phyloP scores from a whole-genome alignment of 768 basidiomycete species.

The Pulveroboletus sp. region DNA sequence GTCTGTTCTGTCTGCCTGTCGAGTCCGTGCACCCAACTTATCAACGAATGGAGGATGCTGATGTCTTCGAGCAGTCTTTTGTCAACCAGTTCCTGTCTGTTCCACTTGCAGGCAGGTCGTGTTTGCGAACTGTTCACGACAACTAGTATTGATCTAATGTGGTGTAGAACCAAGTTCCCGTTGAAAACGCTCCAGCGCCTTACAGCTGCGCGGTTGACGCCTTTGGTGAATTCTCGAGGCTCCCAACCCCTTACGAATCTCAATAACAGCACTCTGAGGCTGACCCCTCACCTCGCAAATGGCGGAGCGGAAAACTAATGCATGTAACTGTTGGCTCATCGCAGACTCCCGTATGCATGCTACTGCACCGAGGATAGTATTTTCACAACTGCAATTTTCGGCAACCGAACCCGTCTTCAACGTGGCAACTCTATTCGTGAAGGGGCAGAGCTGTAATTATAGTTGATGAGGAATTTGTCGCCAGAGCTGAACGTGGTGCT shows the following conservation, averaged over 20 bases:
- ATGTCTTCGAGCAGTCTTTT: conserved; percentile 63
- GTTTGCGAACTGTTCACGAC: neutral
- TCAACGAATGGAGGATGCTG: conserved; percentile 1
- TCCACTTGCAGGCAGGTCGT: conserved; percentile 81
- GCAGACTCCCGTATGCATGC: neutral
- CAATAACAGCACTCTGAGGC: conserved; percentile 27
- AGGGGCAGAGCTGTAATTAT: conserved; percentile 55
- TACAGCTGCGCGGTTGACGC: conserved; percentile 51
- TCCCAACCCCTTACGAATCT: conserved; percentile 32
- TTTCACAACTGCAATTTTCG: neutral
- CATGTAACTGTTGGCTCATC: neutral
- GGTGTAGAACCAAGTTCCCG: conserved; percentile 84
- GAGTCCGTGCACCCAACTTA: conserved; percentile 49
- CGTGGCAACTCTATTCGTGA: conserved; percentile 9
- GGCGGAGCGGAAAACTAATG: conserved; percentile 16
- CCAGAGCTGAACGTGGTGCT: neutral
- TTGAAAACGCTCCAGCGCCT: conserved; percentile 85
- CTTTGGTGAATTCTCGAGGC: conserved; percentile 26
- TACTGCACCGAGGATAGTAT: neutral
- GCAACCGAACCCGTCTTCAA: neutral
- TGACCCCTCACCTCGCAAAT: conserved; percentile 13
- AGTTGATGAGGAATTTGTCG: conserved; percentile 35
- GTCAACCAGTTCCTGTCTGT: conserved; percentile 89
- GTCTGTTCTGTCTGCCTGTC: conserved; percentile 98
- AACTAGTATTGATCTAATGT: neutral